phyloP scores from a whole-genome alignment of 73 alveolate species.

The Paraurostyla sp. region DNA sequence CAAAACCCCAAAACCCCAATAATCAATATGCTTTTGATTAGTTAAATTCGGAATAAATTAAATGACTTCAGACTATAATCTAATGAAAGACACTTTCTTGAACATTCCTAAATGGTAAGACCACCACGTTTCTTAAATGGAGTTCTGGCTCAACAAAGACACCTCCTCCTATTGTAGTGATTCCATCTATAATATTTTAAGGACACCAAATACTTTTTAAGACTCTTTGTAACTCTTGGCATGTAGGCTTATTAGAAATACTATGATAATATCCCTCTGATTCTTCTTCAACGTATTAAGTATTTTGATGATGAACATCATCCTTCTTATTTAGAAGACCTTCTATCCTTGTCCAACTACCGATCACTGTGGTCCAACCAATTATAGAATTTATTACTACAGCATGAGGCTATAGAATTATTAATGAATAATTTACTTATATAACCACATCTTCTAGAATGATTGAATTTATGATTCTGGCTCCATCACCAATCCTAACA shows the following conservation, averaged over 20 bases:
- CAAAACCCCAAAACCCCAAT: too few species aligned
- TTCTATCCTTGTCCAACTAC: slow-evolving; percentile 76
- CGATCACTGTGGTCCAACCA: slow-evolving; percentile 65
- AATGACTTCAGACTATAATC: slow-evolving; percentile 47
- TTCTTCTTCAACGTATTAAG: not conserved
- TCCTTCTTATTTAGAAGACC: slow-evolving; percentile 21
- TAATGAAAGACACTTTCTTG: slow-evolving; percentile 31
- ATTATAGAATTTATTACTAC: slow-evolving; percentile 61
- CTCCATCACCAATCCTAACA: slow-evolving; percentile 47
- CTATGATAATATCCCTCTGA: slow-evolving; percentile 27
- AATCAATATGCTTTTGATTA: too few species aligned
- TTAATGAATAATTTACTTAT: slow-evolving; percentile 24
- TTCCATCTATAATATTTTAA: slow-evolving; percentile 23
- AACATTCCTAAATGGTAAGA: slow-evolving; percentile 33
- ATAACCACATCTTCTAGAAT: slow-evolving; percentile 62
- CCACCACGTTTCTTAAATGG: slow-evolving; percentile 27
- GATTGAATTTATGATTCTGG: slow-evolving; percentile 54
- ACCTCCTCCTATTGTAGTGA: slow-evolving; percentile 56
- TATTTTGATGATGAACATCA: too few species aligned
- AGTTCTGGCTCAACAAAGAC: slow-evolving; percentile 42
- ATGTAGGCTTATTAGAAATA: not conserved
- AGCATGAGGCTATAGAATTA: slow-evolving; percentile 61
- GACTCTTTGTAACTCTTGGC: slow-evolving; percentile 39
- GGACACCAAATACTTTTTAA: not conserved
- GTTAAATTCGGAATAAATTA: too few species aligned